A percentile compares a stretch with the other conserved stretches of the same genome.
Conservation (phyloP, 164 flowering plant genomes). For the Litsea cubeba region DNA sequence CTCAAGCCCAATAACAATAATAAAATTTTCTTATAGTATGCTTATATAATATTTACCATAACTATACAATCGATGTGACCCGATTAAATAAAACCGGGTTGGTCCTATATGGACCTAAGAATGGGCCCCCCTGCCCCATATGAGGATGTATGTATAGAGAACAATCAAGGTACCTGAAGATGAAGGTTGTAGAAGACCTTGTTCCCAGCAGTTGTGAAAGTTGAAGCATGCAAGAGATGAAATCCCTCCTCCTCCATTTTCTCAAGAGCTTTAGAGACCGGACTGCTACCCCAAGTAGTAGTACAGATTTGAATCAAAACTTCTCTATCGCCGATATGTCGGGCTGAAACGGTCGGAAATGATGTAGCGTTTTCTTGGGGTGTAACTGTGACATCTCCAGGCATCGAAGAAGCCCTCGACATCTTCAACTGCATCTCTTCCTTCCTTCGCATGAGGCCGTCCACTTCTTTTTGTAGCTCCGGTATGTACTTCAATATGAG, state of each 20-base stretch:
- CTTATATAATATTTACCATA: too few relatives aligned
- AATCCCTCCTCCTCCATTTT: conserved; percentile 39
- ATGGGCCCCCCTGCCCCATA: too few relatives aligned
- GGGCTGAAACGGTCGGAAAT: conserved; percentile 25
- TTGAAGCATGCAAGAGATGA: conserved; percentile 34
- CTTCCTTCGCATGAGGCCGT: conserved; percentile 30
- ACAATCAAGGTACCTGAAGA: conserved; percentile 32
- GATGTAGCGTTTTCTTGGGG: neutral
- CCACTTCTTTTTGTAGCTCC: conserved; percentile 51
- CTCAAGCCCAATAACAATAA: too few relatives aligned
- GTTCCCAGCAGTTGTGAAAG: conserved; percentile 35
- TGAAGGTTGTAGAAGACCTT: conserved; percentile 44
- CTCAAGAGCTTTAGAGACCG: conserved; percentile 35
- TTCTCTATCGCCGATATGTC: conserved; percentile 32
- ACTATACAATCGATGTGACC: too few relatives aligned
- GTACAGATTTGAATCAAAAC: conserved; percentile 40
- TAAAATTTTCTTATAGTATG: too few relatives aligned
- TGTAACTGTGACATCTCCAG: conserved; percentile 1
- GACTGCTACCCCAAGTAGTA: conserved; percentile 5
- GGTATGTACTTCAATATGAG: conserved; percentile 55
- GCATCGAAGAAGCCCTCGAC: conserved; percentile 1
- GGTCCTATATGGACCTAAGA: too few relatives aligned
- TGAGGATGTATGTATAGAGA: too few relatives aligned
- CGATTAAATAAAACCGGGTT: too few relatives aligned
- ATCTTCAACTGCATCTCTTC: conserved; percentile 32